Conservation (phyloP, 306 rosid genomes). For the Parietaria judaica region DNA sequence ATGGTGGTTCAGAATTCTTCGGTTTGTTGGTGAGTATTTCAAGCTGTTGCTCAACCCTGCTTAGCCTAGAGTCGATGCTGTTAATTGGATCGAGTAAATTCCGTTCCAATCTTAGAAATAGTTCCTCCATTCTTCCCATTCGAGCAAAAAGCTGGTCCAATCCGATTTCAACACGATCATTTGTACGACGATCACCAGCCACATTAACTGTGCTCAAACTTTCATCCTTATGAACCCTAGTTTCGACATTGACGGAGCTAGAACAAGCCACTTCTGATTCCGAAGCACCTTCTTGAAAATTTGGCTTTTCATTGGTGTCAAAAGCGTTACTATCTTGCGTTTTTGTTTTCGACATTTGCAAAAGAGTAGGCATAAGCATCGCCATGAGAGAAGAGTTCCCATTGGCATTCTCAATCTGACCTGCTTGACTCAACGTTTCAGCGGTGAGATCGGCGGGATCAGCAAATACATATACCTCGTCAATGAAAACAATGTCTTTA, state of each 20-base stretch:
- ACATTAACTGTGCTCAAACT: constrained; percentile 23
- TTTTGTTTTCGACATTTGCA: constrained; percentile 69
- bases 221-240: constrained; percentile 28
- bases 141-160: constrained; percentile 57
- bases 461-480: constrained; percentile 75
- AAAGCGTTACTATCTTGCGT: constrained; percentile 17
- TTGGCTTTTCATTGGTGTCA: constrained; percentile 32
- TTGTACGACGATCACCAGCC: constrained; percentile 16
- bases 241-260: constrained; percentile 26
- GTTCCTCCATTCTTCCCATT: constrained; percentile 62
- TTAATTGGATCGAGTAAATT: constrained; percentile 66
- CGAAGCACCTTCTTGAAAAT: constrained; percentile 14
- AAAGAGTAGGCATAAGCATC: constrained; percentile 63
- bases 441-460: constrained; percentile 48
- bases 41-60: constrained; percentile 79
- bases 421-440: constrained; percentile 41
- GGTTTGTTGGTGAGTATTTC: constrained; percentile 41
- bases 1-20: constrained; percentile 33
- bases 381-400: constrained; percentile 62
- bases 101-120: constrained; percentile 72
- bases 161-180: constrained; percentile 33
- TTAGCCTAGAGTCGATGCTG: constrained; percentile 77
- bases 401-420: constrained; percentile 33
- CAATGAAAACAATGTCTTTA: constrained; percentile 51
- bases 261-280: constrained; percentile 20